A percentile compares a stretch with the other conserved stretches of the same genome.
These are phyloP conservation scores for Phalaenopsis hybrid DNA, from an alignment of 116 monocot genomes.

Conservation along the genomic window DNA sequence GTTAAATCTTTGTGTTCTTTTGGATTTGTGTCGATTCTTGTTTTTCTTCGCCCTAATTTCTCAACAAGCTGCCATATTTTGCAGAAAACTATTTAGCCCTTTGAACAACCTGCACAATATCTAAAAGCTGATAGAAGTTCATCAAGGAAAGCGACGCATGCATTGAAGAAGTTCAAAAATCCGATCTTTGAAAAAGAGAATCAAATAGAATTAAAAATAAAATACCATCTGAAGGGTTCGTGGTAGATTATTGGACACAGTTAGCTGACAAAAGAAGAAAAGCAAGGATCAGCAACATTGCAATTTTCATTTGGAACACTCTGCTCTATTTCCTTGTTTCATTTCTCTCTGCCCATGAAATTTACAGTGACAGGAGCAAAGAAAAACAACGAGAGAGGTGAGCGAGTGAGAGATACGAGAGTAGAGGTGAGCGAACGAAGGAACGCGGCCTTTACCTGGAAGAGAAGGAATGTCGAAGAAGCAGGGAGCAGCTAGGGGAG, in stretches of 20 bases:
- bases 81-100: neutral
- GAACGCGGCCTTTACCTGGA: too few relatives aligned
- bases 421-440: too few relatives aligned
- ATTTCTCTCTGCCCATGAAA: neutral
- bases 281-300: constrained; percentile 5
- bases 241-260: constrained; percentile 12
- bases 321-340: constrained; percentile 9
- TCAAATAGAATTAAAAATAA: neutral
- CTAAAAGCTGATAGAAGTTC: neutral
- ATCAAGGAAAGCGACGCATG: neutral
- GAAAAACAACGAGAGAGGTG: neutral
- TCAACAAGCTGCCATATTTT: neutral
- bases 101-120: neutral
- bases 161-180: neutral
- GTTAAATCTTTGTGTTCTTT: too few relatives aligned
- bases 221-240: constrained; percentile 31
- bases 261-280: constrained; percentile 9
- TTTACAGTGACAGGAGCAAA: neutral
- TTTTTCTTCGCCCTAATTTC: too few relatives aligned
- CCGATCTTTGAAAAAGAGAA: neutral
- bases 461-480: too few relatives aligned
- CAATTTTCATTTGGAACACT: neutral
- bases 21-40: too few relatives aligned
- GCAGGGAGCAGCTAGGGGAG: too few relatives aligned
- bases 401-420: too few relatives aligned